Evolutionary conservation across 2,329 filamentous ascomycete genomes (phyloP).

Genomic region (Beauveria asiatica): DNA sequence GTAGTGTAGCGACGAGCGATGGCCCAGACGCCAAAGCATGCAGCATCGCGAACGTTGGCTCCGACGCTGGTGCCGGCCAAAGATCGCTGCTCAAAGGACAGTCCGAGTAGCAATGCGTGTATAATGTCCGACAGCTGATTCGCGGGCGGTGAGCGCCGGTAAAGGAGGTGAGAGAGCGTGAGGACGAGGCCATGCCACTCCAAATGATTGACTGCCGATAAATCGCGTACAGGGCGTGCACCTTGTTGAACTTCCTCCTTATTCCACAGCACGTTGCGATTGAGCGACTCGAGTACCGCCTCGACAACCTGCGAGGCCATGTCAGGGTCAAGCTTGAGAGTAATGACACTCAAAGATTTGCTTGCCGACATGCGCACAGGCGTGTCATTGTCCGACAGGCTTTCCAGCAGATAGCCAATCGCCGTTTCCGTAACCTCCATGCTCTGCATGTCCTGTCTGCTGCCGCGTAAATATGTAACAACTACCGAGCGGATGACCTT

Average conservation of each 20-base stretch:
- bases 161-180: slow-evolving; percentile 78
- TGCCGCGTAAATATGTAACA: slow-evolving; percentile 53
- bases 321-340: slow-evolving; percentile 66
- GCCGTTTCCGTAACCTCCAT: slow-evolving; percentile 64
- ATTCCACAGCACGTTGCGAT: slow-evolving; percentile 47
- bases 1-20: slow-evolving; percentile 81
- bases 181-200: slow-evolving; percentile 91
- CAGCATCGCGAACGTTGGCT: slow-evolving; percentile 86
- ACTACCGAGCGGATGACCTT: slow-evolving; percentile 75
- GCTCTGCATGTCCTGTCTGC: slow-evolving; percentile 30
- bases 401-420: slow-evolving; percentile 72
- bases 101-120: slow-evolving; percentile 65
- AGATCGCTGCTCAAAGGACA: slow-evolving; percentile 83
- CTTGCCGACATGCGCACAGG: slow-evolving; percentile 85
- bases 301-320: slow-evolving; percentile 86
- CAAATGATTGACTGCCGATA: slow-evolving; percentile 69
- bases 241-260: slow-evolving; percentile 27
- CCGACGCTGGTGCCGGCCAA: slow-evolving; percentile 79
- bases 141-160: slow-evolving; percentile 70
- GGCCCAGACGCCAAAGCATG: slow-evolving; percentile 94
- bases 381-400: slow-evolving; percentile 78
- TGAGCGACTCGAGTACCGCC: slow-evolving; percentile 66
- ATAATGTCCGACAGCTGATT: slow-evolving; percentile 64
- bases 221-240: slow-evolving; percentile 40
- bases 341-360: slow-evolving; percentile 83